These are phyloP conservation scores for Nyctanthes arbortristis DNA, from an alignment of 257 asterid genomes.

Conservation along the genomic window DNA sequence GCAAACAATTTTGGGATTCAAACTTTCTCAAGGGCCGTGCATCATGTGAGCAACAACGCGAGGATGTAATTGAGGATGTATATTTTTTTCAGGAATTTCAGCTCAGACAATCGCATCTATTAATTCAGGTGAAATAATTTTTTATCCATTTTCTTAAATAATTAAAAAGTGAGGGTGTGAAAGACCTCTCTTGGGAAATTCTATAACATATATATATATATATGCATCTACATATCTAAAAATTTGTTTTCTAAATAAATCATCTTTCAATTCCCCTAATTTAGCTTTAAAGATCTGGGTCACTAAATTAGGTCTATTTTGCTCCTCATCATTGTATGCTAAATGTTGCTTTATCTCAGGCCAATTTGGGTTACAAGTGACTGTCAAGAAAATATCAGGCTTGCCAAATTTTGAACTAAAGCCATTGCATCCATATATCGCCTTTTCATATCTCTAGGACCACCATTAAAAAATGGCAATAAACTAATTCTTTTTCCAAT, in stretches of 20 bases:
- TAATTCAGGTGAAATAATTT: not conserved
- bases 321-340: not conserved
- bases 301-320: not conserved
- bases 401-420: not conserved
- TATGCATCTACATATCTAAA: not conserved
- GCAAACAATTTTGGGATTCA: not conserved
- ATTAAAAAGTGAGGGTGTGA: no score
- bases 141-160: no score
- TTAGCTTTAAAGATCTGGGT: not conserved
- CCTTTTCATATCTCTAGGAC: no score
- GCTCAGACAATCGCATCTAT: not conserved
- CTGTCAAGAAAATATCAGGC: not conserved
- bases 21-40: not conserved
- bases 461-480: no score
- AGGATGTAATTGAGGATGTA: not conserved
- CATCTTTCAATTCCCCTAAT: not conserved
- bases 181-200: not conserved
- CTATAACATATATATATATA: not conserved
- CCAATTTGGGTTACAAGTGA: no score
- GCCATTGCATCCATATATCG: not conserved
- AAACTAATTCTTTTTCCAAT: not conserved
- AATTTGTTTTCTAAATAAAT: not conserved
- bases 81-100: no score
- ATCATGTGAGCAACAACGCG: no score
- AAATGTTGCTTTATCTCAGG: not conserved